These are phyloP conservation scores for Fraxinus velutina DNA, from an alignment of 305 asterid genomes.

Conservation along the genomic window DNA sequence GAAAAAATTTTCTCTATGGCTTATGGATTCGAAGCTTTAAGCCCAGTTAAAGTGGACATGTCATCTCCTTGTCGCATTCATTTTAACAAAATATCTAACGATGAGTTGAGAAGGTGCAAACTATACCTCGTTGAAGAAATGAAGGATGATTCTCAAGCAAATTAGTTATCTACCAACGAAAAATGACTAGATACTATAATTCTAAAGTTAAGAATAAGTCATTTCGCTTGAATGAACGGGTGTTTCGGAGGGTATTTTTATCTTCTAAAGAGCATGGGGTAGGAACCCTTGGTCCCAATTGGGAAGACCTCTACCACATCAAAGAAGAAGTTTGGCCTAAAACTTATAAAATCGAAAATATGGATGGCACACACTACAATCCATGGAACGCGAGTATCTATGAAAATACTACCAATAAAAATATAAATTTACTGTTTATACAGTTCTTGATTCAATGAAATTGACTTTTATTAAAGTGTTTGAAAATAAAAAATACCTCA, in stretches of 20 bases:
- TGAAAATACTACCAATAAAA: too few species aligned
- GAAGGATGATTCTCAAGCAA: too few species aligned
- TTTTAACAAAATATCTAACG: neutral
- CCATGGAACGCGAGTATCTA: neutral
- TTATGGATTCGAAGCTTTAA: too few species aligned
- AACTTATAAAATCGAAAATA: too few species aligned
- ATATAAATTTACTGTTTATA: neutral
- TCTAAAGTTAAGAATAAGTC: neutral
- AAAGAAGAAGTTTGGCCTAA: neutral
- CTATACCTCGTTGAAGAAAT: neutral
- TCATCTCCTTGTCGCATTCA: neutral
- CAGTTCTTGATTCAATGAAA: neutral
- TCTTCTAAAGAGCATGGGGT: neutral
- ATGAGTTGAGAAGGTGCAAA: neutral
- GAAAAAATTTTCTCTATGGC: neutral
- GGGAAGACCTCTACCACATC: too few species aligned
- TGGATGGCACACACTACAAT: too few species aligned
- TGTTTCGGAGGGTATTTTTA: neutral
- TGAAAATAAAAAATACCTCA: neutral
- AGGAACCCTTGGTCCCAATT: too few species aligned
- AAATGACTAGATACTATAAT: neutral
- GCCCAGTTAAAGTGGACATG: neutral
- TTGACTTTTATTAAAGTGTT: too few species aligned
- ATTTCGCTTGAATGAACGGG: neutral
- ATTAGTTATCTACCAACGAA: neutral